These are phyloP conservation scores for Xylariaceae sp. DNA, from an alignment of 2,329 filamentous ascomycete genomes.

Conservation along the genomic window DNA sequence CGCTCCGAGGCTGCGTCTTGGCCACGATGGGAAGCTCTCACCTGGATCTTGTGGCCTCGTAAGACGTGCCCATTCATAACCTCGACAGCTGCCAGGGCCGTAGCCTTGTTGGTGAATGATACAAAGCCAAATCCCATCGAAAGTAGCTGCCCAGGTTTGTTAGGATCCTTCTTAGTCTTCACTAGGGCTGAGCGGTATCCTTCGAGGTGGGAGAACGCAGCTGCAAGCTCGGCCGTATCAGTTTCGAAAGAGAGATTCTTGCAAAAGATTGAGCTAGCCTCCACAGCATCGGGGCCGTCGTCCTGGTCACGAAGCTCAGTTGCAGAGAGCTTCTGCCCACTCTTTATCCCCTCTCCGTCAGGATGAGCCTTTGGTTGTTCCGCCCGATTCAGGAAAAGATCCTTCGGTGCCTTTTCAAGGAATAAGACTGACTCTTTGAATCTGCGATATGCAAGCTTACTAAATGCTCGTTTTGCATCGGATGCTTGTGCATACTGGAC, in stretches of 20 bases:
- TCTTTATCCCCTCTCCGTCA: slow-evolving; percentile 27
- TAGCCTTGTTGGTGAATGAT: slow-evolving; percentile 74
- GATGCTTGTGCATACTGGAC: slow-evolving; percentile 78
- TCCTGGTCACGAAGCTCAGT: slow-evolving; percentile 59
- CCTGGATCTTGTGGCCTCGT: slow-evolving; percentile 80
- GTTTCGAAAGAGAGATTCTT: slow-evolving; percentile 93
- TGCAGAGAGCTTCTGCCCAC: slow-evolving; percentile 60
- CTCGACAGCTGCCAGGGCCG: slow-evolving; percentile 74
- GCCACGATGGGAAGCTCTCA: slow-evolving; percentile 83
- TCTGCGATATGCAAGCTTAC: slow-evolving; percentile 79
- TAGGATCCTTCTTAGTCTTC: slow-evolving; percentile 91
- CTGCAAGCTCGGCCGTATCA: slow-evolving; percentile 68
- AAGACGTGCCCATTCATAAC: slow-evolving; percentile 86
- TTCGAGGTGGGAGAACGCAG: slow-evolving; percentile 74
- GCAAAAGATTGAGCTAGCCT: slow-evolving; percentile 83
- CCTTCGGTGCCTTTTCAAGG: slow-evolving; percentile 86
- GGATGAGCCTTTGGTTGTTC: slow-evolving; percentile 22
- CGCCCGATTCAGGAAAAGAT: slow-evolving; percentile 56
- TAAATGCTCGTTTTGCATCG: slow-evolving; percentile 80
- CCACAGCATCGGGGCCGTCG: slow-evolving; percentile 42
- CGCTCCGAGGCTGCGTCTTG: slow-evolving; percentile 84
- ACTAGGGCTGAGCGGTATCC: slow-evolving; percentile 87
- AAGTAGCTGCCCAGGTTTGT: slow-evolving; percentile 78
- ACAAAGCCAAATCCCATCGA: slow-evolving; percentile 98
- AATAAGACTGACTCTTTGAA: slow-evolving; percentile 89